Evolutionary conservation across 2,329 filamentous ascomycete genomes (phyloP).

Genomic region (Epichloe coenophiala): DNA sequence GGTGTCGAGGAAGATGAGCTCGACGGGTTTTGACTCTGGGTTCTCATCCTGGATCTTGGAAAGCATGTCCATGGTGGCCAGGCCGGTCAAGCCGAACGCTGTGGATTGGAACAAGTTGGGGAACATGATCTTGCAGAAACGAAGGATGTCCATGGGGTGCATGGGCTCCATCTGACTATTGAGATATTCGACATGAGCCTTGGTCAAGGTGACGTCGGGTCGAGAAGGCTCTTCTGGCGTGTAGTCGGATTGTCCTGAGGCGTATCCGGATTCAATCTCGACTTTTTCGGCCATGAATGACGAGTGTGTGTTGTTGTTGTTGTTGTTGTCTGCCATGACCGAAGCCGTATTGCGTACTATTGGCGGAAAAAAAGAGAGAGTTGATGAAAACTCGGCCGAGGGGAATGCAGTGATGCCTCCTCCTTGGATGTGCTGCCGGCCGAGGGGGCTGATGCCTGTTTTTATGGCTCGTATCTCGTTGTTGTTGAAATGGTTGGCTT

Average conservation of each 20-base stretch:
- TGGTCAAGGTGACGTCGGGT: constrained; percentile 73
- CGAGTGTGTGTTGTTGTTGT: constrained; percentile 24
- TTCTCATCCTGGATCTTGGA: constrained; percentile 56
- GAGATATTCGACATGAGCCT: constrained; percentile 76
- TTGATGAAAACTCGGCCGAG: neutral
- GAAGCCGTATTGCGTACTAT: neutral
- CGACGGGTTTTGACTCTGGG: constrained; percentile 44
- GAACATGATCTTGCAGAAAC: constrained; percentile 83
- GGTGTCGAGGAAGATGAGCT: constrained; percentile 72
- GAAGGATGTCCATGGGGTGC: constrained; percentile 79
- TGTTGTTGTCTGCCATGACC: constrained; percentile 23
- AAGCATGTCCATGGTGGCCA: constrained; percentile 76
- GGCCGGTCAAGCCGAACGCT: constrained; percentile 67
- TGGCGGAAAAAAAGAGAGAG: no score
- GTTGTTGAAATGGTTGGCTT: neutral
- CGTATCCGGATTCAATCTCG: constrained; percentile 73
- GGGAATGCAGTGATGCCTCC: neutral
- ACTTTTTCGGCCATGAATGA: constrained; percentile 27
- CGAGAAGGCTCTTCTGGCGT: constrained; percentile 30
- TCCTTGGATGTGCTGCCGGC: neutral
- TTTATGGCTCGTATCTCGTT: neutral
- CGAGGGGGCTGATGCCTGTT: neutral
- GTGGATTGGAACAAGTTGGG: constrained; percentile 82
- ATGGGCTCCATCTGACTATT: constrained; percentile 82
- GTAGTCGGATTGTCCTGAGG: constrained; percentile 34